These are phyloP conservation scores for Babesia ovis DNA, from an alignment of 169 alveolate species.

Conservation along the genomic window DNA sequence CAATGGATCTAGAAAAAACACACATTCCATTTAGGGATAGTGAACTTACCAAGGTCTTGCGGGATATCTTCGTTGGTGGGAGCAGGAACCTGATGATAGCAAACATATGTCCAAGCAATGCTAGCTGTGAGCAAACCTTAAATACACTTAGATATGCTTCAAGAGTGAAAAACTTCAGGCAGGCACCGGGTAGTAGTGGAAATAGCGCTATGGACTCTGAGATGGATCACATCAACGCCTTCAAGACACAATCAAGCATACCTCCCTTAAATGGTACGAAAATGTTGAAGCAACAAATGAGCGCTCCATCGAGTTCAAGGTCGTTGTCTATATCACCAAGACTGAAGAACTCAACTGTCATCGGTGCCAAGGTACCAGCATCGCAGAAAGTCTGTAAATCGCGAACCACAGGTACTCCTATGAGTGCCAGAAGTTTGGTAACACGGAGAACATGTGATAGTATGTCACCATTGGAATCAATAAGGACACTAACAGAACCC, in stretches of 20 bases:
- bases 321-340: conserved; percentile 17
- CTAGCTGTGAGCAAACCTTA: conserved; percentile 96
- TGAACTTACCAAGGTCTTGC: conserved; percentile 92
- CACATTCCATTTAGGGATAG: conserved; percentile 99
- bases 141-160: conserved; percentile 97
- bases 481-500: conserved; percentile 9
- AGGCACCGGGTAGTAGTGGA: conserved; percentile 38
- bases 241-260: background rate
- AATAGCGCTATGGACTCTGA: conserved; percentile 49
- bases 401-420: background rate
- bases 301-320: background rate
- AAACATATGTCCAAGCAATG: conserved; percentile 94
- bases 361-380: background rate
- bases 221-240: conserved; percentile 12
- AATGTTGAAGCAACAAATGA: background rate
- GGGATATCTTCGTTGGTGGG: conserved; percentile 93
- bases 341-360: background rate
- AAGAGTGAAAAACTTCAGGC: conserved; percentile 92
- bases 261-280: background rate
- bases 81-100: conserved; percentile 98
- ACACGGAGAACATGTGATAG: background rate
- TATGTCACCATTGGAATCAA: conserved; percentile 3
- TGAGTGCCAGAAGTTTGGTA: conserved; percentile 1
- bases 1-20: conserved; percentile 96
- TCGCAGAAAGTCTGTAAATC: conserved; percentile 21